phyloP scores from a whole-genome alignment of 108 stramenopile species.

The Nitzschia sp. region DNA sequence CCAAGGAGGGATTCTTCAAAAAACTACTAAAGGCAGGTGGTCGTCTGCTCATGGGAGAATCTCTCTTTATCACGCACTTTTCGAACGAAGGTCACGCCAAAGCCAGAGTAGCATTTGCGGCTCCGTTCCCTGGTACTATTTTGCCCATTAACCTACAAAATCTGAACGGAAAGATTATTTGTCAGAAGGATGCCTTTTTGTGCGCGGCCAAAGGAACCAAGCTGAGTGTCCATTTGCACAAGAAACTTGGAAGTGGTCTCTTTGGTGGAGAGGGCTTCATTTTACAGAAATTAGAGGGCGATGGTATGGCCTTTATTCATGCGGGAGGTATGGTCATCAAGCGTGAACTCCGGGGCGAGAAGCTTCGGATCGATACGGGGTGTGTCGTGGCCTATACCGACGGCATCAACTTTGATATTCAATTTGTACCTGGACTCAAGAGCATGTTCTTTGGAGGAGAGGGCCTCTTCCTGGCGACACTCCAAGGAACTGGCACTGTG shows the following conservation, averaged over 20 bases:
- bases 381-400: constrained; percentile 74
- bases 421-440: constrained; percentile 70
- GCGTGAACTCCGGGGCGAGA: constrained; percentile 64
- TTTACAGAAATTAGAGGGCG: constrained; percentile 66
- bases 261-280: constrained; percentile 92
- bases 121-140: constrained; percentile 72
- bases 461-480: constrained; percentile 79
- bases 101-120: constrained; percentile 69
- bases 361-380: constrained; percentile 69
- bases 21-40: constrained; percentile 50
- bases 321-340: constrained; percentile 73
- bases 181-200: constrained; percentile 82
- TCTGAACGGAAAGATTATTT: constrained; percentile 53
- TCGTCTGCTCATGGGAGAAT: constrained; percentile 74
- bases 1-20: constrained; percentile 31
- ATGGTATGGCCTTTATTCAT: constrained; percentile 76
- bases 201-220: constrained; percentile 61
- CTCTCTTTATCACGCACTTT: constrained; percentile 74
- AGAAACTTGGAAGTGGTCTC: constrained; percentile 63
- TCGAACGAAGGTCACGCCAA: constrained; percentile 53
- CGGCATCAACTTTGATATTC: constrained; percentile 70
- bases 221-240: constrained; percentile 74
- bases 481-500: constrained; percentile 82
- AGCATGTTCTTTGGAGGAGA: constrained; percentile 87
- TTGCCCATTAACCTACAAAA: constrained; percentile 58